Evolutionary conservation across 768 basidiomycete species (phyloP).

Genomic region (Dacryopinax spathularia): DNA sequence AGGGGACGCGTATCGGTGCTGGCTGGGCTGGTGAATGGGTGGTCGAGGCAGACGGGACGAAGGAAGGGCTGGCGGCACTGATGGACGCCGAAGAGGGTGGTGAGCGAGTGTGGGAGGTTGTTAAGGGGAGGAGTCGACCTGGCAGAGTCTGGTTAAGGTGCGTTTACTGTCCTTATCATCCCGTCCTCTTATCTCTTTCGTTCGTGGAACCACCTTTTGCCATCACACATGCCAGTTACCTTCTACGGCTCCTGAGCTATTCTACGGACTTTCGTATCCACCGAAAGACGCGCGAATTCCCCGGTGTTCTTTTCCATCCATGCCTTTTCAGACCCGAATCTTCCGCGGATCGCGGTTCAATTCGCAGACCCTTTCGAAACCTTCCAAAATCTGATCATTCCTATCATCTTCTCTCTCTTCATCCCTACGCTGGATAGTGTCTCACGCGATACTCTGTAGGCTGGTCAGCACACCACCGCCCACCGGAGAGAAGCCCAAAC

Average conservation of each 20-base stretch:
- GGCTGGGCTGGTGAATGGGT: constrained; percentile 69
- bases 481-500: background rate
- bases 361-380: too few relatives aligned
- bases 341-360: too few relatives aligned
- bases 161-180: background rate
- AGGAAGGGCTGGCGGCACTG: constrained; percentile 15
- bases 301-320: too few relatives aligned
- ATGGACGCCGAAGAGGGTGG: constrained; percentile 8
- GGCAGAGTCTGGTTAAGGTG: constrained; percentile 11
- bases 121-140: constrained; percentile 14
- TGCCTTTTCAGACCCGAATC: too few relatives aligned
- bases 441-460: background rate
- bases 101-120: constrained; percentile 14
- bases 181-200: background rate
- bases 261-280: background rate
- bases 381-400: too few relatives aligned
- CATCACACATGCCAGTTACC: background rate
- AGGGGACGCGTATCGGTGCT: background rate
- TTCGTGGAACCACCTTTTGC: background rate
- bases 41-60: constrained; percentile 64
- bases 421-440: background rate
- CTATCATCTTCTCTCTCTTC: too few relatives aligned
- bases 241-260: background rate
- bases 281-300: too few relatives aligned
- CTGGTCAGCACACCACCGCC: background rate